Conservation (phyloP, 257 asterid genomes). For the Craterostigma plantagineum region DNA sequence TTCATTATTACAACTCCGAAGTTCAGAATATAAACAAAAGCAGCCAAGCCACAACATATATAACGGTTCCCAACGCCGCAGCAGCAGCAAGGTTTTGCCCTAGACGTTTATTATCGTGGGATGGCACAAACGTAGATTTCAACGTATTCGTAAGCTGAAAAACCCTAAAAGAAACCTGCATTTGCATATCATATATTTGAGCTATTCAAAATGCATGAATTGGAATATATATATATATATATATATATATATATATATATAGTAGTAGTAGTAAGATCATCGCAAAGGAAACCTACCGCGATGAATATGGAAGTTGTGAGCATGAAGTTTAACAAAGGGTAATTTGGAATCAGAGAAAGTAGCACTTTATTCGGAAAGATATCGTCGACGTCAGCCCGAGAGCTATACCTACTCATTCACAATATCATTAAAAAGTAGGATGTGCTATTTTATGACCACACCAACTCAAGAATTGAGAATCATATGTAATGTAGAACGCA, state of each 20-base stretch:
- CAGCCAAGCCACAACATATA: conserved; percentile 30
- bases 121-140: conserved; percentile 50
- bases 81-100: conserved; percentile 58
- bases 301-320: conserved; percentile 62
- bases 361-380: conserved; percentile 17
- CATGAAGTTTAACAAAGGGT: conserved; percentile 70
- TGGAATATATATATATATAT: background rate
- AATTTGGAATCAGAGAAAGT: conserved; percentile 57
- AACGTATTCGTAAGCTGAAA: conserved; percentile 66
- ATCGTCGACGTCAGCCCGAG: conserved; percentile 50
- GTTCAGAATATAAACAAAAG: conserved; percentile 12
- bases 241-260: too few species aligned
- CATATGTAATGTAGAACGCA: background rate
- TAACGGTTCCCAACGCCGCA: conserved; percentile 32
- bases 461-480: too few species aligned
- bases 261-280: background rate
- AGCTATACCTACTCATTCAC: conserved; percentile 80
- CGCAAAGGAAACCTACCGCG: conserved; percentile 24
- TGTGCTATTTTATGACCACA: too few species aligned
- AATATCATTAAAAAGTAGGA: too few species aligned
- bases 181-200: background rate
- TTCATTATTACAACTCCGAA: too few species aligned
- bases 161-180: conserved; percentile 72
- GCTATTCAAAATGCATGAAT: background rate
- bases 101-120: conserved; percentile 61